Conservation (phyloP, 176 grass and related monocot species). For the Zea mays region DNA sequence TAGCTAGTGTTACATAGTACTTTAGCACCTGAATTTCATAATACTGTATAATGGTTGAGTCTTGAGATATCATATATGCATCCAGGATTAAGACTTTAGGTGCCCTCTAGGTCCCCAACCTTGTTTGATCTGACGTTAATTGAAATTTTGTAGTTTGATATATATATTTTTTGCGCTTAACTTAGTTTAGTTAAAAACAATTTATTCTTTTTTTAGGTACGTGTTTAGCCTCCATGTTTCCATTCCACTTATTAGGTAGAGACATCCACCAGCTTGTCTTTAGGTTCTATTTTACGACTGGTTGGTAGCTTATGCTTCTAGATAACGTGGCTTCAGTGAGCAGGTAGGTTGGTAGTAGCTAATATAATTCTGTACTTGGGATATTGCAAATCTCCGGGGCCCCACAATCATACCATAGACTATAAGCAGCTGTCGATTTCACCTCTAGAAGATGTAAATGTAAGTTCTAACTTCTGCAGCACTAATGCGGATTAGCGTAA, state of each 20-base stretch:
- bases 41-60: background rate
- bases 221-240: background rate
- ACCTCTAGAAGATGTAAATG: no score
- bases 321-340: background rate
- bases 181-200: background rate
- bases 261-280: background rate
- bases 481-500: background rate
- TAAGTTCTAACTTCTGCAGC: background rate
- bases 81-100: background rate
- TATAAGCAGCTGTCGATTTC: background rate
- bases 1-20: background rate
- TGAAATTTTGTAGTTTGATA: background rate
- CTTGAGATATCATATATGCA: background rate
- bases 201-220: background rate
- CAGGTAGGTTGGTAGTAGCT: background rate
- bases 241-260: background rate
- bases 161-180: background rate
- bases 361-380: background rate
- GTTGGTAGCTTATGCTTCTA: background rate
- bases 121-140: background rate
- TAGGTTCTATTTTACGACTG: background rate
- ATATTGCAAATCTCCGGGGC: background rate
- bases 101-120: background rate
- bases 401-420: background rate
- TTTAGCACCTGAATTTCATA: background rate